Conservation (phyloP, 164 flowering plant genomes). For the Vitis amurensis region DNA sequence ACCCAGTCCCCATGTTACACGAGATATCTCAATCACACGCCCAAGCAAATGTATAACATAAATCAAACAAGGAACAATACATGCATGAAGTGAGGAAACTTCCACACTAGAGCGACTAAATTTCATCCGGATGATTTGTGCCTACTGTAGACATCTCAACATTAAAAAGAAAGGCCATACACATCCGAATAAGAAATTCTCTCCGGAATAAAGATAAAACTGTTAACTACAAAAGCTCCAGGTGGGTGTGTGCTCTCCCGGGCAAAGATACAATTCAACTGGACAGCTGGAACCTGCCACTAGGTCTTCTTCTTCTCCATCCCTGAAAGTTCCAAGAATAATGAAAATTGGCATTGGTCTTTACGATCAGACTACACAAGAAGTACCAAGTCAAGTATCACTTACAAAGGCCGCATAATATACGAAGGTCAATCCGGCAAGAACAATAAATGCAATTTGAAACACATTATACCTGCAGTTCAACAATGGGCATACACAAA, state of each 20-base stretch:
- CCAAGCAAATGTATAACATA: constrained; percentile 13
- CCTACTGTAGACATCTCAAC: constrained; percentile 8
- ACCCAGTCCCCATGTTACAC: constrained; percentile 1
- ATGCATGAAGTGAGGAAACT: constrained; percentile 21
- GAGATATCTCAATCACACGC: constrained; percentile 11
- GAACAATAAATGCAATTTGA: constrained; percentile 76
- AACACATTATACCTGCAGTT: constrained; percentile 90
- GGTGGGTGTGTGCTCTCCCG: constrained; percentile 2
- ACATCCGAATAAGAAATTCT: constrained; percentile 19
- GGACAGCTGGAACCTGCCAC: constrained; percentile 88
- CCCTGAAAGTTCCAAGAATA: constrained; percentile 52
- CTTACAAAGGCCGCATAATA: constrained; percentile 92
- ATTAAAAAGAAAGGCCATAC: constrained; percentile 18
- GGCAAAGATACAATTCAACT: constrained; percentile 18
- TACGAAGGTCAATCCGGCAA: constrained; percentile 82
- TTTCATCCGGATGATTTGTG: constrained; percentile 11
- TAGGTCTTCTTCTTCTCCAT: constrained; percentile 86
- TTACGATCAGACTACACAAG: background rate
- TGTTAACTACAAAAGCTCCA: constrained; percentile 1
- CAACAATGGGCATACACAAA: background rate
- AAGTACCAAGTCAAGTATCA: background rate
- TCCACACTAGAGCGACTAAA: constrained; percentile 19
- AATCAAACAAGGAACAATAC: constrained; percentile 27
- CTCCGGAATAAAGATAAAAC: constrained; percentile 8
- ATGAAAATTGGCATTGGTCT: background rate